Conservation (phyloP, 306 rosid species). For the Vachellia pachyceras region DNA sequence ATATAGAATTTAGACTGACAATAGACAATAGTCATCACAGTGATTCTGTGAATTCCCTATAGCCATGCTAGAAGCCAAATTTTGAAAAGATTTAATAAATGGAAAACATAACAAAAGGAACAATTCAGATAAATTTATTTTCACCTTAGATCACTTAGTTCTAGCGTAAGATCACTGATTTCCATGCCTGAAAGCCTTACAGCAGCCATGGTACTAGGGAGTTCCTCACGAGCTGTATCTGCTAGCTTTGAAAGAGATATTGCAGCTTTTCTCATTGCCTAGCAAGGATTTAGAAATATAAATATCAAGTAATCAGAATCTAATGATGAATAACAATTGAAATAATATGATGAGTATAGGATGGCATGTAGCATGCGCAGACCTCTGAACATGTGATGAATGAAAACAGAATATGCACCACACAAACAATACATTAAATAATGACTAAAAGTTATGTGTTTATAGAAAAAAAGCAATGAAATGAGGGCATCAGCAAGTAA, state of each 20-base stretch:
- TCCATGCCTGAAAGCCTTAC: constrained; percentile 97
- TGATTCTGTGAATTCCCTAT: constrained; percentile 7
- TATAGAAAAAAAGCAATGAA: background rate
- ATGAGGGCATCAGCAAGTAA: background rate
- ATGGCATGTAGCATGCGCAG: constrained; percentile 15
- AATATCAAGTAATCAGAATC: constrained; percentile 12
- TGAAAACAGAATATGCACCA: background rate
- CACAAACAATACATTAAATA: background rate
- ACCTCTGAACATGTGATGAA: background rate
- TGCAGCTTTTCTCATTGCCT: constrained; percentile 97
- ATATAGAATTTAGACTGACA: background rate
- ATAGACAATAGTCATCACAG: background rate
- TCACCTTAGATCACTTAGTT: constrained; percentile 86
- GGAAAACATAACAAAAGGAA: background rate
- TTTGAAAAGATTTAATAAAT: constrained; percentile 30
- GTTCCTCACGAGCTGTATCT: constrained; percentile 93
- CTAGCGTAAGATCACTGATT: constrained; percentile 85
- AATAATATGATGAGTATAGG: constrained; percentile 22
- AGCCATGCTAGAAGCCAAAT: constrained; percentile 22
- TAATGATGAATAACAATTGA: constrained; percentile 17
- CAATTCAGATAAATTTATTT: constrained; percentile 26
- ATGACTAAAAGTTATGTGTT: background rate
- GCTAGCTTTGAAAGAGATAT: constrained; percentile 87
- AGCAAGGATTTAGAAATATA: constrained; percentile 20
- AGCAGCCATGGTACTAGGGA: constrained; percentile 98